Percentiles rank a stretch among this genome's conserved stretches.
Evolutionary conservation across 305 asterid genomes (phyloP).

Genomic region (Solanum hybrid): DNA sequence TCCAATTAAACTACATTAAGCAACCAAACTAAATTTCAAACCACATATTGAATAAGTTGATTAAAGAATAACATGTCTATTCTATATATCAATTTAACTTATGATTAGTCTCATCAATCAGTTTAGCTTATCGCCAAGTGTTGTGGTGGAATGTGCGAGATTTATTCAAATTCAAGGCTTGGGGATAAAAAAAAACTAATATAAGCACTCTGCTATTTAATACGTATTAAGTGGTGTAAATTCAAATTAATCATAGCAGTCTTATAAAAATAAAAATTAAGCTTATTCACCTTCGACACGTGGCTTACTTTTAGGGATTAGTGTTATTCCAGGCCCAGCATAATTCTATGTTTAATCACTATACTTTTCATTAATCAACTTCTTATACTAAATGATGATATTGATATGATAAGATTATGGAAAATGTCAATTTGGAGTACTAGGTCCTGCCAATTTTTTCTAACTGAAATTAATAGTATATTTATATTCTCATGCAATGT

Average conservation of each 20-base stretch:
- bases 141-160: not conserved
- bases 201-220: fast-evolving
- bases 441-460: not conserved
- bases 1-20: not conserved
- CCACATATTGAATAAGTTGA: not conserved
- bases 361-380: not conserved
- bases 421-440: not conserved
- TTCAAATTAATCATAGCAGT: not conserved
- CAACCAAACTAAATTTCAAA: not conserved
- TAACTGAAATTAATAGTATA: not conserved
- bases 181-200: not conserved
- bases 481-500: not conserved
- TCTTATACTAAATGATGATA: not conserved
- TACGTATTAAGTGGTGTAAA: fast-evolving
- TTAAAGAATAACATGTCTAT: not conserved
- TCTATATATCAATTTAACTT: not conserved
- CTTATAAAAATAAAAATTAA: not conserved
- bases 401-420: not conserved
- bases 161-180: not conserved
- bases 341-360: not conserved
- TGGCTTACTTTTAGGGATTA: not conserved
- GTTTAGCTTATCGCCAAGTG: not conserved
- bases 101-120: not conserved
- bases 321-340: not conserved
- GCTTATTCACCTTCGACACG: not conserved